A percentile compares a stretch with the other conserved stretches of the same genome.
These are phyloP conservation scores for Beauveria rudraprayagi DNA, from an alignment of 2,329 filamentous ascomycete species.

Conservation along the genomic window DNA sequence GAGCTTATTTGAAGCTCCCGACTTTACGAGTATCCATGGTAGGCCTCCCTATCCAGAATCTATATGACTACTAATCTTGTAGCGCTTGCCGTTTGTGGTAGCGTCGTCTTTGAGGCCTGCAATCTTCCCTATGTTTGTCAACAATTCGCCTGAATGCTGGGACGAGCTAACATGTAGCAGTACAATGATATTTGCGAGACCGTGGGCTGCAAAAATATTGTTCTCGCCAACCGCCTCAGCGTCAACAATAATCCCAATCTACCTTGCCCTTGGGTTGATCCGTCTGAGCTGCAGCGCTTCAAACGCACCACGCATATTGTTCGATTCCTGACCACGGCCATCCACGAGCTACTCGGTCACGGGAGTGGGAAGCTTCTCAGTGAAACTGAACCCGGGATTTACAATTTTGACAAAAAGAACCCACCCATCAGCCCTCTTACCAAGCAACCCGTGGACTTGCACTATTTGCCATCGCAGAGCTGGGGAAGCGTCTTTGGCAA, in stretches of 20 bases:
- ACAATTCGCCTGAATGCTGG: not conserved
- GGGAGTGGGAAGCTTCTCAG: not conserved
- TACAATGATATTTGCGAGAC: conserved; percentile 49
- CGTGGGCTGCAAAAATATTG: conserved; percentile 57
- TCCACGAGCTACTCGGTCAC: not conserved
- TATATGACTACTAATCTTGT: not conserved
- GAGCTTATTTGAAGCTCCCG: conserved; percentile 59
- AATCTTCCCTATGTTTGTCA: conserved; percentile 1
- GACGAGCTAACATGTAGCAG: conserved; percentile 14
- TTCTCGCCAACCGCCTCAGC: conserved; percentile 48
- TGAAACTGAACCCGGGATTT: not conserved
- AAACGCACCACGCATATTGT: not conserved
- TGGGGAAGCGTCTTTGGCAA: not conserved
- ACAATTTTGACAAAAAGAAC: not conserved
- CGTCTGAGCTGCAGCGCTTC: not conserved
- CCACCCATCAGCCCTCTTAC: not conserved
- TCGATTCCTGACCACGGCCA: conserved; percentile 24
- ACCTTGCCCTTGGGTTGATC: not conserved
- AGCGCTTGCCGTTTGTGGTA: not conserved
- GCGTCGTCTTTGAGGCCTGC: not conserved
- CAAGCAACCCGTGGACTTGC: not conserved
- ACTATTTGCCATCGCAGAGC: not conserved
- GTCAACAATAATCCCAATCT: conserved; percentile 36
- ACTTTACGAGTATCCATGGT: conserved; percentile 65
- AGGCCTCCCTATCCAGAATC: conserved; percentile 20